A percentile compares a stretch with the other conserved stretches of the same genome.
These are phyloP conservation scores for Pleurotus platypus DNA, from an alignment of 768 basidiomycete genomes.

Conservation along the genomic window DNA sequence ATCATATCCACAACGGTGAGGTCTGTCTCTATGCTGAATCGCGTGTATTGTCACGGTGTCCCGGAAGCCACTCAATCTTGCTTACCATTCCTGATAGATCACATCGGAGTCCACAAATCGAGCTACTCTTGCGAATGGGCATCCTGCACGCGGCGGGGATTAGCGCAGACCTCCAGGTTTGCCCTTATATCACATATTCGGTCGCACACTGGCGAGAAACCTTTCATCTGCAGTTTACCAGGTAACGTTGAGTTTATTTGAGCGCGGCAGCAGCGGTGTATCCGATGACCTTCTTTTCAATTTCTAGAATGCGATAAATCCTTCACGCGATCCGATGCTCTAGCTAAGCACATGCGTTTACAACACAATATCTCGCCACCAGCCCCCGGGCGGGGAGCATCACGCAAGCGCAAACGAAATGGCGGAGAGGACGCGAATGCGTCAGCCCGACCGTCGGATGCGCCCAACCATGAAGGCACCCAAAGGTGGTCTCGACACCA, in stretches of 20 bases:
- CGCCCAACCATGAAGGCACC: slow-evolving; percentile 5
- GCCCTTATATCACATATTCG: slow-evolving; percentile 89
- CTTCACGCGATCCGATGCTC: slow-evolving; percentile 92
- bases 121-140: slow-evolving; percentile 90
- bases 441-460: slow-evolving; percentile 19
- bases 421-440: slow-evolving; percentile 31
- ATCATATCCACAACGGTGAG: slow-evolving; percentile 81
- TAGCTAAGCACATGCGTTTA: slow-evolving; percentile 88
- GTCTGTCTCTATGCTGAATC: slow-evolving; percentile 5
- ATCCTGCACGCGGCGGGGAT: slow-evolving; percentile 73
- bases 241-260: slow-evolving; percentile 43
- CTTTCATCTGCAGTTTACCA: slow-evolving; percentile 77
- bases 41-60: too few species aligned
- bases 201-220: slow-evolving; percentile 93
- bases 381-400: slow-evolving; percentile 66
- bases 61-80: background rate
- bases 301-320: slow-evolving; percentile 86
- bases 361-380: slow-evolving; percentile 81
- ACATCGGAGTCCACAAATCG: slow-evolving; percentile 81
- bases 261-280: background rate
- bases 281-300: background rate
- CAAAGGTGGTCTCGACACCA: slow-evolving; percentile 10
- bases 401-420: slow-evolving; percentile 66
- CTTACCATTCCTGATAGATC: slow-evolving; percentile 39
- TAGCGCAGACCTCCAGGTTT: slow-evolving; percentile 85